Base-by-base conservation (phyloP, 768 basidiomycete species). In the Phlebiopsis flavidoalba region DNA sequence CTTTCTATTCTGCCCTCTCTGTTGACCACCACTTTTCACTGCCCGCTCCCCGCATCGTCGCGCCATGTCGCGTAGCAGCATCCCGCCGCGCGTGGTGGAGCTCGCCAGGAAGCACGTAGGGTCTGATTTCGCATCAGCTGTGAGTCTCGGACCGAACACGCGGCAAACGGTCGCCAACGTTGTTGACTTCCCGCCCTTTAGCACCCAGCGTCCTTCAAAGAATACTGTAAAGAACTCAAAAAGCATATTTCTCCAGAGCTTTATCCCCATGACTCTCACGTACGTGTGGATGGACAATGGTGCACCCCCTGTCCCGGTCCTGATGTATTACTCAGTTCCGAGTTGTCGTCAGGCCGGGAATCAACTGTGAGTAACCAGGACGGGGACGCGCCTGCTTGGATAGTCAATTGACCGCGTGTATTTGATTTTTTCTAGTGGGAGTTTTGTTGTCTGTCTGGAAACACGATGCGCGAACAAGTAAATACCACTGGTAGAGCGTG, bases 401-500 rank as follows among this genome's bases (percentile, higher is more conserved):
- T 7, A 45, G 15, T 35, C 12, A 21, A 31, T 7, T 24, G 59
- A 36, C 55, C 12, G 15, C 55, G 46, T 31, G 19, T 46, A 31
- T 31, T 31, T 54, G 3, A 47, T 50, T 54, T 43, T 50, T 54
- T 43, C 19, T 43, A 84, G 83, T 70, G 64, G 82, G 81, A 19
- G 61, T 63, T n/a, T n/a, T 17, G 66, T 79, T 17, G 72, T 69
- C 8, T 84, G 83, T 61, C 67, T 80, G n/a, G 80, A 83, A 66
- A 64, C 73, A n/a, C 76, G 75, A 7, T 84, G 83, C 65, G 65
- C 73, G 21, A 53, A 40, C 47, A 56, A 68, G 46, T 48, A 60
- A 15, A 74, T 83, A 26, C 52, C 69, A 3, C 72, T 84, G 37
- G 63, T 60, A 5, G 61, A 63, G 37, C 73, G 74, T 54, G 50